phyloP scores from a whole-genome alignment of 2,329 filamentous ascomycete species.

The Sporothrix brasiliensis region DNA sequence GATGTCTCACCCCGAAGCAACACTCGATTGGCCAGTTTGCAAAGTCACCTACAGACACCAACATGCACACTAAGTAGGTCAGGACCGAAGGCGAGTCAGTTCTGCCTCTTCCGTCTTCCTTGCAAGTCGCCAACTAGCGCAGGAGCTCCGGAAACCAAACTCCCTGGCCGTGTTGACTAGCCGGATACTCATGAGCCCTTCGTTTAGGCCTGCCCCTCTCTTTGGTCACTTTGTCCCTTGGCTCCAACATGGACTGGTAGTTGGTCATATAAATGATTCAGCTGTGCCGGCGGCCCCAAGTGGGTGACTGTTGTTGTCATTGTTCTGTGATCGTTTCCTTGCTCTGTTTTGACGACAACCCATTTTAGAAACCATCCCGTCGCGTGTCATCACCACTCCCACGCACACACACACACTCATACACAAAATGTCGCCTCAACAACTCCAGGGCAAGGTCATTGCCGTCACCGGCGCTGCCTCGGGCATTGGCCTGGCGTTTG shows the following conservation, averaged over 20 bases:
- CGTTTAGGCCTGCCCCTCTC: not conserved
- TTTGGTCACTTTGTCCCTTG: not conserved
- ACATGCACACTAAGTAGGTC: not conserved
- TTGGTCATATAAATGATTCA: slow-evolving; percentile 19
- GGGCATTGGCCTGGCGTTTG: slow-evolving; percentile 52
- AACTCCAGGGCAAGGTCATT: slow-evolving; percentile 48
- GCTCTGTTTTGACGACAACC: not conserved
- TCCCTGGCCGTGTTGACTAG: not conserved
- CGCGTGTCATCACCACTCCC: not conserved
- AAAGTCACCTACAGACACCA: not conserved
- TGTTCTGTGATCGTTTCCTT: not conserved
- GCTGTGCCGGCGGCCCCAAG: not conserved
- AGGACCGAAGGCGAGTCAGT: not conserved
- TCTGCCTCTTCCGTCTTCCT: too few relatives aligned
- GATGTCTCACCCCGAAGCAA: slow-evolving; percentile 2
- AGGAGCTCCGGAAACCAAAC: slow-evolving; percentile 7
- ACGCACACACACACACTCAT: not conserved
- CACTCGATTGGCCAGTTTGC: slow-evolving; percentile 7
- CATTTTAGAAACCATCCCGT: too few relatives aligned
- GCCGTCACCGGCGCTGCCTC: slow-evolving; percentile 51
- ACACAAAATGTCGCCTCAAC: slow-evolving; percentile 32
- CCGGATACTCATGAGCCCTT: slow-evolving; percentile 12
- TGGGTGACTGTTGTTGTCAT: not conserved
- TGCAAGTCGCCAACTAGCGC: slow-evolving; percentile 8
- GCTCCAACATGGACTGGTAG: not conserved